Percentiles rank a stretch among this genome's conserved stretches.
Evolutionary conservation across 177 flowering plant species (phyloP).

Genomic region (Tripterygium wilfordii): DNA sequence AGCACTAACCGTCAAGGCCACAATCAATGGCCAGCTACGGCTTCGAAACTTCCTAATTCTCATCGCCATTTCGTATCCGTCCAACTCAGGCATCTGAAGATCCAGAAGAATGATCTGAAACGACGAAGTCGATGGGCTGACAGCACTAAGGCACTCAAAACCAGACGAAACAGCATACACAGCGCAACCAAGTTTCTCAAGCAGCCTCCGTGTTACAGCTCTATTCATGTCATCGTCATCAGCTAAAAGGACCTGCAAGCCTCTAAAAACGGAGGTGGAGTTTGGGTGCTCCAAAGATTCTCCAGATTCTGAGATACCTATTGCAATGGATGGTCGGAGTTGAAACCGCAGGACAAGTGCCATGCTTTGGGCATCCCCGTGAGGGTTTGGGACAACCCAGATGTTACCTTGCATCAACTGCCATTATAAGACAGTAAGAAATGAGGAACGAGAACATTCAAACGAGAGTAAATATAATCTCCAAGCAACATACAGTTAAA

Average conservation of each 20-base stretch:
- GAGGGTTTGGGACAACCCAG: slow-evolving; percentile 38
- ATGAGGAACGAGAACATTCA: too few species aligned
- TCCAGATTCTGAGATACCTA: slow-evolving; percentile 21
- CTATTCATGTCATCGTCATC: slow-evolving; percentile 59
- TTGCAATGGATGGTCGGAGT: slow-evolving; percentile 24
- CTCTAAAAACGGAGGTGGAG: slow-evolving; percentile 42
- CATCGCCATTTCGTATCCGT: slow-evolving; percentile 62
- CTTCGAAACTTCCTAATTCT: slow-evolving; percentile 55
- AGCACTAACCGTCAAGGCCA: slow-evolving; percentile 48
- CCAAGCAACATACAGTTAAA: too few species aligned
- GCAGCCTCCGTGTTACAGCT: slow-evolving; percentile 56
- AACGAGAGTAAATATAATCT: too few species aligned
- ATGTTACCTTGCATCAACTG: slow-evolving; percentile 79
- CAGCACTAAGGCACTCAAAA: slow-evolving; percentile 52
- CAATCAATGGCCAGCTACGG: slow-evolving; percentile 60
- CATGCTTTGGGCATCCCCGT: slow-evolving; percentile 42
- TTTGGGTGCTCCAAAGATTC: slow-evolving; percentile 30
- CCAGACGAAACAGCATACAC: slow-evolving; percentile 62
- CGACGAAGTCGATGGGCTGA: slow-evolving; percentile 36
- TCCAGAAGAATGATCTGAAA: slow-evolving; percentile 51
- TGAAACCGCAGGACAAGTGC: slow-evolving; percentile 41
- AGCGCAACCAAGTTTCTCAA: slow-evolving; percentile 67
- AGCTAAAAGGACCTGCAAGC: slow-evolving; percentile 46
- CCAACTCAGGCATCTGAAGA: slow-evolving; percentile 61
- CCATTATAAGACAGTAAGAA: background rate